These are phyloP conservation scores for Gentiana dahurica DNA, from an alignment of 257 asterid genomes.

Conservation along the genomic window DNA sequence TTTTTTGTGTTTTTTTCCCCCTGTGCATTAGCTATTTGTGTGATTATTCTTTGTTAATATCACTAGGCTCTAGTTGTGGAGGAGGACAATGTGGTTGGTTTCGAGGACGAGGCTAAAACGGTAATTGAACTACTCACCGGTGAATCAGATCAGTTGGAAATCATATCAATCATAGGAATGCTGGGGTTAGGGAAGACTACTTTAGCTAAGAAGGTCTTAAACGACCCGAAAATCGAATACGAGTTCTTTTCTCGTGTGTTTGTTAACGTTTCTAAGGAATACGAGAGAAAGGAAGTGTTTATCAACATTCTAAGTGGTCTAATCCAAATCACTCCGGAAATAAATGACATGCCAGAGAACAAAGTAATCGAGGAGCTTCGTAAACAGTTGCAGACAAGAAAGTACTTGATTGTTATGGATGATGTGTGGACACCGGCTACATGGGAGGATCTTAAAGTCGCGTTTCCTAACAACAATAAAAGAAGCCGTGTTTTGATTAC, in stretches of 20 bases:
- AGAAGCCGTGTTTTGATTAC: slow-evolving; percentile 36
- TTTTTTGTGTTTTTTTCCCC: neutral
- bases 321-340: slow-evolving; percentile 2
- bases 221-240: neutral
- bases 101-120: slow-evolving; percentile 1
- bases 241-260: neutral
- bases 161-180: slow-evolving; percentile 12
- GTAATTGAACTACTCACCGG: slow-evolving; percentile 1
- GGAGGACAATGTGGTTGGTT: slow-evolving; percentile 7
- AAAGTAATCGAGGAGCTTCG: slow-evolving; percentile 7
- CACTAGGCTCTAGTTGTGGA: neutral
- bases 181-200: slow-evolving; percentile 11
- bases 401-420: slow-evolving; percentile 35
- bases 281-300: slow-evolving; percentile 12
- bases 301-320: slow-evolving; percentile 14
- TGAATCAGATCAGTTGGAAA: neutral
- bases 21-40: neutral
- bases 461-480: slow-evolving; percentile 17
- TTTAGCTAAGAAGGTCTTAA: slow-evolving; percentile 3
- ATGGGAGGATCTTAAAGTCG: slow-evolving; percentile 18
- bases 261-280: slow-evolving; percentile 19
- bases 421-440: slow-evolving; percentile 31
- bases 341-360: neutral
- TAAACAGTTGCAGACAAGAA: slow-evolving; percentile 7
- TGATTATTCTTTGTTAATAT: neutral